Evolutionary conservation across 208 protist genomes (phyloP).

Genomic region (Acanthamoeba lenticulata): DNA sequence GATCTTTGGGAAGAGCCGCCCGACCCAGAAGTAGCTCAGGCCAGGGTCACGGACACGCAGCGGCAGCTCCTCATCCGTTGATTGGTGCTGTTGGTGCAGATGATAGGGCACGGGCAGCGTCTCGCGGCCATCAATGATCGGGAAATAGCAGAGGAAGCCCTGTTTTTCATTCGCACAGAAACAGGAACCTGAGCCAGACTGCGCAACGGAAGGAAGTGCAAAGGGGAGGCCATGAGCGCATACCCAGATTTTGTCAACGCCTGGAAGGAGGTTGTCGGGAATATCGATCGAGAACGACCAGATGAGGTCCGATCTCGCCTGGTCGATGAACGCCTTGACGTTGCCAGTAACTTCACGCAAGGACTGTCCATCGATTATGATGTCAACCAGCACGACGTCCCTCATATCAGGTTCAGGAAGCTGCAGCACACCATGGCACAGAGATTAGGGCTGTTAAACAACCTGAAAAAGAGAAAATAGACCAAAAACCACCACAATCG

Average conservation of each 20-base stretch:
- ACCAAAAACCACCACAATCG: background rate
- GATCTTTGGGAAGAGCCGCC: constrained; percentile 24
- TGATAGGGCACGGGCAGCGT: constrained; percentile 5
- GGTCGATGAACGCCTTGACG: constrained; percentile 26
- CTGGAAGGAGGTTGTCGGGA: background rate
- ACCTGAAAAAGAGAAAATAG: no score
- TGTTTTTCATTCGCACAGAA: background rate
- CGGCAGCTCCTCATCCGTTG: background rate
- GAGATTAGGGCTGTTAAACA: no score
- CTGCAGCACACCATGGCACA: background rate
- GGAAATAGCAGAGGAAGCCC: constrained; percentile 35
- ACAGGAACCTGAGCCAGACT: background rate
- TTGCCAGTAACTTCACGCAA: background rate
- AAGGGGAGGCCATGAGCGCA: background rate
- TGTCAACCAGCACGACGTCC: background rate
- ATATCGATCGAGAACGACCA: background rate
- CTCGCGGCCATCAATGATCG: background rate
- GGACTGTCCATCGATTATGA: background rate
- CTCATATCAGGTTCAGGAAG: background rate
- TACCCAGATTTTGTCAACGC: constrained; percentile 8
- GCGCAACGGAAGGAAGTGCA: no score
- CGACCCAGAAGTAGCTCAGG: constrained; percentile 30
- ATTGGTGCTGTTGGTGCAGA: no score
- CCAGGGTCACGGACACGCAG: background rate
- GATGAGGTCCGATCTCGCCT: background rate